A percentile compares a stretch with the other conserved stretches of the same genome.
Conservation (phyloP, 352 stramenopile species). For the Pythium phragmiticola region DNA sequence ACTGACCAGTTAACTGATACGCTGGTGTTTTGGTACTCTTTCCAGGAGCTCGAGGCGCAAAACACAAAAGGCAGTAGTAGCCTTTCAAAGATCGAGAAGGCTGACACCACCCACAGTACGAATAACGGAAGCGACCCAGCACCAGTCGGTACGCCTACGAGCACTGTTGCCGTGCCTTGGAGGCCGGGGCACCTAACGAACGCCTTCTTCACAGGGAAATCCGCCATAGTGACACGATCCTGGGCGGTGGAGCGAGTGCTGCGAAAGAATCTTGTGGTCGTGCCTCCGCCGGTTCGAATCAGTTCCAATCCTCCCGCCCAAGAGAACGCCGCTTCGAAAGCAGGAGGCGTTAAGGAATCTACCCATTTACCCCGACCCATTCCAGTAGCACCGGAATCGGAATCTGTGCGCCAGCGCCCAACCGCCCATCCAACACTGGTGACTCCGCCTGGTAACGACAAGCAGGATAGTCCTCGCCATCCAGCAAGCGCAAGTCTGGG, state of each 20-base stretch:
- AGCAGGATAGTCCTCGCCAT: slow-evolving; percentile 21
- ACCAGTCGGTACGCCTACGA: not conserved
- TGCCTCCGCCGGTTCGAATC: slow-evolving; percentile 40
- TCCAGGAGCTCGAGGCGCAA: slow-evolving; percentile 72
- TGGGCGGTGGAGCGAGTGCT: slow-evolving; percentile 64
- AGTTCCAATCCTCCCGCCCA: not conserved
- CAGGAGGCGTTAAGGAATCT: not conserved
- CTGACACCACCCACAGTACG: not conserved
- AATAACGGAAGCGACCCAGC: not conserved
- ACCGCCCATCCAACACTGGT: not conserved
- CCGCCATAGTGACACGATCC: slow-evolving; percentile 31
- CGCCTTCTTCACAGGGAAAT: slow-evolving; percentile 13
- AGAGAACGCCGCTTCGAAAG: not conserved
- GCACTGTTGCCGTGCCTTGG: not conserved
- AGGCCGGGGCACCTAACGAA: not conserved
- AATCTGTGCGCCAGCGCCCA: not conserved
- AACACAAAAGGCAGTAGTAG: slow-evolving; percentile 31
- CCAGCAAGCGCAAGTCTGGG: not conserved
- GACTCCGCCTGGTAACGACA: not conserved
- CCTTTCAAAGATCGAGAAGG: not conserved
- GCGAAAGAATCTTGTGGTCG: slow-evolving; percentile 37
- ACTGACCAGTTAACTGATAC: not conserved
- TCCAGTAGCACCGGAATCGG: not conserved
- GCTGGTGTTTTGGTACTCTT: not conserved
- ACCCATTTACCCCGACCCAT: not conserved